These are phyloP conservation scores for Corynespora cassiicola DNA, from an alignment of 2,329 filamentous ascomycete species.

Conservation along the genomic window DNA sequence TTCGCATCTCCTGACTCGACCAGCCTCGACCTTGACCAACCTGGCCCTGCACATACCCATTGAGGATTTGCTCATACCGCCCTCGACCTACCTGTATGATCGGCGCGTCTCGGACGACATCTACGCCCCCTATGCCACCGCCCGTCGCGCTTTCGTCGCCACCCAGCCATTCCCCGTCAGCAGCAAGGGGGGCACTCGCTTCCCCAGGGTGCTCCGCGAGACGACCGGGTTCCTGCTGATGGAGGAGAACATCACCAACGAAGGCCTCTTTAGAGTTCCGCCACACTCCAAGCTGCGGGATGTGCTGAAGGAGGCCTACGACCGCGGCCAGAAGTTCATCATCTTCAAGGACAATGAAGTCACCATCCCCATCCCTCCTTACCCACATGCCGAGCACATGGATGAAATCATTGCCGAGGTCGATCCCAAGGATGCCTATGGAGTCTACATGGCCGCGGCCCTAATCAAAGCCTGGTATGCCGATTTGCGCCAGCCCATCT, in stretches of 20 bases:
- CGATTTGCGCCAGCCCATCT: conserved; percentile 58
- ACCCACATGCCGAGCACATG: conserved; percentile 40
- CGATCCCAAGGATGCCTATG: conserved; percentile 58
- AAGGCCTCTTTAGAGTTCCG: conserved; percentile 62
- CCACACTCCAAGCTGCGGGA: conserved; percentile 58
- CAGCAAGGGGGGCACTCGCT: conserved; percentile 51
- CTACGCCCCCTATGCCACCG: conserved; percentile 54
- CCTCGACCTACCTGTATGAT: conserved; percentile 61
- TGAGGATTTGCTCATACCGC: conserved; percentile 60
- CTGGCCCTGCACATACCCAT: conserved; percentile 59
- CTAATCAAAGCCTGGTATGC: conserved; percentile 65
- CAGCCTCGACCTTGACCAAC: conserved; percentile 57
- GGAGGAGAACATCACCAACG: conserved; percentile 54
- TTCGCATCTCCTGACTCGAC: conserved; percentile 23
- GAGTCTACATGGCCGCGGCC: conserved; percentile 59
- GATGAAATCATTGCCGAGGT: conserved; percentile 54
- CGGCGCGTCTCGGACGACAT: conserved; percentile 57
- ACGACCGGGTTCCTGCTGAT: conserved; percentile 59
- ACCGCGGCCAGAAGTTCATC: conserved; percentile 61
- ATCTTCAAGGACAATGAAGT: conserved; percentile 56
- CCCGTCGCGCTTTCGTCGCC: conserved; percentile 55
- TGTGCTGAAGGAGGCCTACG: conserved; percentile 61
- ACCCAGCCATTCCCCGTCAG: conserved; percentile 55
- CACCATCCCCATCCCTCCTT: conserved; percentile 39
- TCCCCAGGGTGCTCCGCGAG: conserved; percentile 61